Evolutionary conservation across 441 rosid species (phyloP).

Genomic region (Pelargonium fulgidum): DNA sequence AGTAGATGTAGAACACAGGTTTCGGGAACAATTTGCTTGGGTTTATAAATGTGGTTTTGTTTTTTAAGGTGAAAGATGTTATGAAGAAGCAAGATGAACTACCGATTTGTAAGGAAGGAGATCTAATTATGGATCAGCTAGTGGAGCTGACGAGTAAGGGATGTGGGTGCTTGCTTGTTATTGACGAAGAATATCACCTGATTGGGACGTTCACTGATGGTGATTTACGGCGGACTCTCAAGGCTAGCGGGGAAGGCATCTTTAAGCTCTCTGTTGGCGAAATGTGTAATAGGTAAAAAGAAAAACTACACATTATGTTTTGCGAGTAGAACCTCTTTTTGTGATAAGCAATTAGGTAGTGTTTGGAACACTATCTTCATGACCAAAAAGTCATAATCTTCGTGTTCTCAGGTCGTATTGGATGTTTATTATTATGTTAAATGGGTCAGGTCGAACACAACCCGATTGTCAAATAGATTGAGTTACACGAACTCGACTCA

Average conservation of each 20-base stretch:
- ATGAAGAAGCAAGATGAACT: slow-evolving; percentile 91
- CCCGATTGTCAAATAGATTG: not conserved
- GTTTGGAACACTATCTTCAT: too few relatives aligned
- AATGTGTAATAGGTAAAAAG: slow-evolving; percentile 77
- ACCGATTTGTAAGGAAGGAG: slow-evolving; percentile 79
- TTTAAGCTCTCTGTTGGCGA: slow-evolving; percentile 88
- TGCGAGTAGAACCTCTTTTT: too few relatives aligned
- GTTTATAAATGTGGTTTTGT: not conserved
- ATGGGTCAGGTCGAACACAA: not conserved
- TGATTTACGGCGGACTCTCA: slow-evolving; percentile 86
- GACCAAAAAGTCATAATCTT: too few relatives aligned
- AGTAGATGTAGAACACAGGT: too few relatives aligned
- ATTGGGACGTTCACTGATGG: slow-evolving; percentile 93
- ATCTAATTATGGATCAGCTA: slow-evolving; percentile 84
- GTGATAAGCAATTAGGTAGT: too few relatives aligned
- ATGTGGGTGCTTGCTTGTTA: slow-evolving; percentile 83
- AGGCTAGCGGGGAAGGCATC: slow-evolving; percentile 76
- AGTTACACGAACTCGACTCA: too few relatives aligned
- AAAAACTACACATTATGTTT: not conserved
- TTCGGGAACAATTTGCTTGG: not conserved
- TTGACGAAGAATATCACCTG: slow-evolving; percentile 52
- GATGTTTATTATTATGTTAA: too few relatives aligned
- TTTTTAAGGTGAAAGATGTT: slow-evolving; percentile 68
- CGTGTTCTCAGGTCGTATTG: too few relatives aligned
- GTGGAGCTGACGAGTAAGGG: slow-evolving; percentile 88